Percentiles rank a stretch among this genome's conserved stretches.
These are phyloP conservation scores for Cyclospora cayetanensis DNA, from an alignment of 169 alveolate genomes.

Conservation along the genomic window DNA sequence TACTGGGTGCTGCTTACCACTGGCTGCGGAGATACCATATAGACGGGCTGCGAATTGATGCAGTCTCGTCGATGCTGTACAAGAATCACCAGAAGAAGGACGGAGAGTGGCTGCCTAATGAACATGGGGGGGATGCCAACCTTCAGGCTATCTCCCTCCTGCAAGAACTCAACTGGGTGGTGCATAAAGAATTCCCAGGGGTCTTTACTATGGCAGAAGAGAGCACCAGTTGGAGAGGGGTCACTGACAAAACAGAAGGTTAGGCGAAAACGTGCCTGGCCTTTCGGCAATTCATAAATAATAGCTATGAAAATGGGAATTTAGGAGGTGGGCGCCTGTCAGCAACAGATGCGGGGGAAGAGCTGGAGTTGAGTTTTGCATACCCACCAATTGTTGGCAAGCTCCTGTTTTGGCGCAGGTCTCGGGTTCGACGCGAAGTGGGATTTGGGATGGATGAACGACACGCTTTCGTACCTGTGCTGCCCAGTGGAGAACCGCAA, in stretches of 20 bases:
- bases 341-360: background rate
- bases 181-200: constrained; percentile 81
- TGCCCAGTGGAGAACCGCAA: constrained; percentile 75
- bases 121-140: constrained; percentile 82
- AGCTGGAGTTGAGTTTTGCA: background rate
- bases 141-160: constrained; percentile 82
- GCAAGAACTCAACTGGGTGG: constrained; percentile 82
- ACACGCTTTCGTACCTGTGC: constrained; percentile 77
- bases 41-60: constrained; percentile 82
- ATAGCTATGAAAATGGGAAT: background rate
- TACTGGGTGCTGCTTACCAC: constrained; percentile 82
- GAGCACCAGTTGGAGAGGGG: constrained; percentile 81
- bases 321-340: background rate
- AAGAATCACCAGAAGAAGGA: constrained; percentile 75
- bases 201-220: constrained; percentile 83
- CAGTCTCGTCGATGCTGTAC: constrained; percentile 81
- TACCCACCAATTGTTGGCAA: background rate
- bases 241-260: constrained; percentile 74
- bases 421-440: constrained; percentile 83
- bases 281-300: background rate
- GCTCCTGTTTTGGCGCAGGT: constrained; percentile 50
- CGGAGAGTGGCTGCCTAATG: constrained; percentile 83
- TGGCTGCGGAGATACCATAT: constrained; percentile 82
- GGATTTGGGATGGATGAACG: constrained; percentile 85
- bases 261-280: background rate